Evolutionary conservation across 306 rosid species (phyloP).

Genomic region (Sindora glabra): DNA sequence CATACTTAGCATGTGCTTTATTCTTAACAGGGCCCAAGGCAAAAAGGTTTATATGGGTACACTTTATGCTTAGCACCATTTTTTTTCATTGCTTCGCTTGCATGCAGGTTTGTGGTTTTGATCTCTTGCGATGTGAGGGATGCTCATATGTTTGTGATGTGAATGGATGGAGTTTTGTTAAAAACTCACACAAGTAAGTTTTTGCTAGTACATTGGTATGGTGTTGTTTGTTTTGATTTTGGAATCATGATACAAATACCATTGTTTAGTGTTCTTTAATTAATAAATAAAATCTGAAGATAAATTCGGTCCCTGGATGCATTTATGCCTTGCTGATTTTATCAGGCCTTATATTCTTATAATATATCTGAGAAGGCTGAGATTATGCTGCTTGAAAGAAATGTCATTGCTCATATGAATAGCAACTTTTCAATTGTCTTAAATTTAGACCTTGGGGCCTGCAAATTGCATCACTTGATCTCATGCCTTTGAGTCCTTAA

Average conservation of each 20-base stretch:
- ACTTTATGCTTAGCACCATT: no score
- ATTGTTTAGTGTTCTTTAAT: background rate
- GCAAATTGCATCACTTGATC: background rate
- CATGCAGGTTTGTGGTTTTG: conserved; percentile 95
- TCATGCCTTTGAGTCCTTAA: background rate
- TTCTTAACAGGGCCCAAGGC: no score
- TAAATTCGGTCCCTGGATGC: background rate
- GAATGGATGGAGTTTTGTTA: conserved; percentile 99
- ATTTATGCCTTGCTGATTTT: background rate
- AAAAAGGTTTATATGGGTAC: no score
- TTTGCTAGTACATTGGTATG: conserved; percentile 6
- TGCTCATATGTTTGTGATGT: conserved; percentile 97
- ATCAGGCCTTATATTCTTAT: background rate
- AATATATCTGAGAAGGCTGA: background rate
- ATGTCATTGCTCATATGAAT: background rate
- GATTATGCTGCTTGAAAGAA: background rate
- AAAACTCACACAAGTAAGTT: conserved; percentile 87
- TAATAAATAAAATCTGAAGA: background rate
- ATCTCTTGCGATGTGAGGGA: conserved; percentile 91
- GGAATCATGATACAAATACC: conserved; percentile 10
- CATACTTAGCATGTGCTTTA: no score
- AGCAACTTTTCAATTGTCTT: background rate
- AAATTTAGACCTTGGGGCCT: no score
- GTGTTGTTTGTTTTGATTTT: conserved; percentile 4
- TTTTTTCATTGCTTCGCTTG: no score